Base-by-base conservation (phyloP, 257 asterid genomes). In the Gentiana dahurica region DNA sequence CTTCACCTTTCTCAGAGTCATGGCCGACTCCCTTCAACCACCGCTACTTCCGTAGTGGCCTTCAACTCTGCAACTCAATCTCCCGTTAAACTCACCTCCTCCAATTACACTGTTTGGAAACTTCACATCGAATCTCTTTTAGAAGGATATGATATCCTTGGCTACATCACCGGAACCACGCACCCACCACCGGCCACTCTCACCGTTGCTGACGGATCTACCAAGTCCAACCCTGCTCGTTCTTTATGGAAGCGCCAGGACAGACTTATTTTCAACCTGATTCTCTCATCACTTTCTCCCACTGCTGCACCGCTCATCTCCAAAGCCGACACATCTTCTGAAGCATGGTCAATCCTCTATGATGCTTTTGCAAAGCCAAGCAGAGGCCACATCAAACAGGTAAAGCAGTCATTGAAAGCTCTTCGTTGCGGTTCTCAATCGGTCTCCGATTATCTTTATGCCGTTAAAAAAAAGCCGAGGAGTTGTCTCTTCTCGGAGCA, bases 91-190 rank as follows among this genome's bases (percentile, higher is more conserved):
- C 62, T 55, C 8, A 64, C 62, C 0, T 36, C 62, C 37, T 54
- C 68, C 1, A 64, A 64, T 15, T 55, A 54, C 34, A 1, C 49
- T 0, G 15, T 37, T 2, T 64, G 62, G 68, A 55, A 48, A 32
- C 55, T 36, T 12, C 62, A 64, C 4, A 24, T 64, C n/a, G 55
- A 45, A 11, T 55, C 32, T 0, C 34, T 36, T 3, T 62, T 64
- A 13, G 48, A 54, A 2, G 68, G 56, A 12, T 46, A 54, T 38
- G 55, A 55, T 39, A 39, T 46, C 1, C 1, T 34, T 2, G 38
- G 13, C 6, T 64, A 11, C 35, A n/a, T 64, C 35, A 49, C 34
- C 36, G 45, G 44, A 3, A 8, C 41, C 1, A 2, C 2, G 1
- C 45, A 41, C 4, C n/a, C 24, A 12, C 45, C 45, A 10, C 5